Percentiles rank a stretch among this genome's conserved stretches.
Conservation (phyloP, 768 basidiomycete species). For the Leccinum truebloodii region DNA sequence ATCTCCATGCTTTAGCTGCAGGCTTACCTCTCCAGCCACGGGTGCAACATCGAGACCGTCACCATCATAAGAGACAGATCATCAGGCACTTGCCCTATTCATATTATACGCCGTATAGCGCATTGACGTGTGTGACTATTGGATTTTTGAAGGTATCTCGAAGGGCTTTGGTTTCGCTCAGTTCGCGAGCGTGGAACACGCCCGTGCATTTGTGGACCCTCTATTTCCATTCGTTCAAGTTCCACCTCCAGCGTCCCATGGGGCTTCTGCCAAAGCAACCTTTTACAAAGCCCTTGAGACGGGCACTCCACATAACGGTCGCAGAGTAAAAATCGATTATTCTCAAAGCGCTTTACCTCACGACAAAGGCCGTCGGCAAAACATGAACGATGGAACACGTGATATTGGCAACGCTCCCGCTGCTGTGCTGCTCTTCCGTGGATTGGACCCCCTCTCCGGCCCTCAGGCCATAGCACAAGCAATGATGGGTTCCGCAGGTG, state of each 20-base stretch:
- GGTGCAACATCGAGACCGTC: constrained; percentile 79
- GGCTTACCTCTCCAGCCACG: constrained; percentile 69
- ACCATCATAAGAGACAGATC: constrained; percentile 96
- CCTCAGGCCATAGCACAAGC: constrained; percentile 86
- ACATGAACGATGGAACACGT: constrained; percentile 89
- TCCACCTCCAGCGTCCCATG: constrained; percentile 88
- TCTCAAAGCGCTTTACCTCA: constrained; percentile 81
- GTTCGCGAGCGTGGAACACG: constrained; percentile 83
- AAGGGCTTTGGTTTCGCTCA: constrained; percentile 98
- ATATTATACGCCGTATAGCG: constrained; percentile 62
- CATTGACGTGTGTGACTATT: constrained; percentile 74
- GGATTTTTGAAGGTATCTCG: constrained; percentile 80
- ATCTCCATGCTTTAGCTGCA: constrained; percentile 60
- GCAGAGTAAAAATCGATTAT: constrained; percentile 94
- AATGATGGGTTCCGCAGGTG: constrained; percentile 80
- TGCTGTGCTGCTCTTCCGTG: constrained; percentile 85
- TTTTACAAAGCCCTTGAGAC: constrained; percentile 77
- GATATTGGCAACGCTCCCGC: constrained; percentile 90
- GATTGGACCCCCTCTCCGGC: constrained; percentile 84
- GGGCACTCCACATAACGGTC: constrained; percentile 71
- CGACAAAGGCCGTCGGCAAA: constrained; percentile 64
- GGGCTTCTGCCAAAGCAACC: constrained; percentile 68
- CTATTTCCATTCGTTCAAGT: constrained; percentile 90
- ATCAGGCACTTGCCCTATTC: constrained; percentile 91
- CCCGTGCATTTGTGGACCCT: constrained; percentile 88